A percentile compares a stretch with the other conserved stretches of the same genome.
Evolutionary conservation across 2,329 filamentous ascomycete genomes (phyloP).

Genomic region (Didymella sp.): DNA sequence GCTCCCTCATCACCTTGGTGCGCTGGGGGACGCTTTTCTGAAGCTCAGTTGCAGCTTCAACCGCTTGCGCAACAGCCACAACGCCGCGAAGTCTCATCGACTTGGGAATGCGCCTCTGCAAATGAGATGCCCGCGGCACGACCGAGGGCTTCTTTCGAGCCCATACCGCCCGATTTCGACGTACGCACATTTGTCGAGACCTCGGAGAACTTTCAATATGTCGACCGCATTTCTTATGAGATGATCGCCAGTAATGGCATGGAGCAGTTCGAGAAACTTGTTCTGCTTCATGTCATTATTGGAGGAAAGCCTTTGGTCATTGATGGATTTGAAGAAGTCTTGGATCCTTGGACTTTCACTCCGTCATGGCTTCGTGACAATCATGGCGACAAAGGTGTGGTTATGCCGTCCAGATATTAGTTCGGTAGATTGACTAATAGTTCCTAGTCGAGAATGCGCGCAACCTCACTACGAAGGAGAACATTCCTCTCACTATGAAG

Average conservation of each 20-base stretch:
- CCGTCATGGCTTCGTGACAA: conserved; percentile 79
- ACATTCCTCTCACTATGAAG: conserved; percentile 83
- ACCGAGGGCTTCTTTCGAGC: conserved; percentile 88
- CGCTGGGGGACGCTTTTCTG: not conserved
- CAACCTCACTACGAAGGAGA: conserved; percentile 74
- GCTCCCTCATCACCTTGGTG: not conserved
- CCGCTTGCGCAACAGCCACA: not conserved
- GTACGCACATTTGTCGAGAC: conserved; percentile 76
- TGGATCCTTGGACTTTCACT: conserved; percentile 81
- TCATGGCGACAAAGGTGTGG: conserved; percentile 78
- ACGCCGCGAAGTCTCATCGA: not conserved
- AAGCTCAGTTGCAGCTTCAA: not conserved
- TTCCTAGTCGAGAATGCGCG: conserved; percentile 78
- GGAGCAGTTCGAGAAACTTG: conserved; percentile 83
- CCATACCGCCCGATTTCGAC: conserved; percentile 85
- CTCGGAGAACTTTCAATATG: conserved; percentile 86
- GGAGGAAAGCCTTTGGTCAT: conserved; percentile 89
- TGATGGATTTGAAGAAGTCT: conserved; percentile 79
- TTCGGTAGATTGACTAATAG: conserved; percentile 36
- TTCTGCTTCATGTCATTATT: conserved; percentile 81
- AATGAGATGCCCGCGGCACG: conserved; percentile 75
- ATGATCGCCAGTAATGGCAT: conserved; percentile 79
- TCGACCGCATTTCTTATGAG: conserved; percentile 76
- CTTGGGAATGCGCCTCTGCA: not conserved
- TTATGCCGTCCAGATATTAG: not conserved